Base-by-base conservation (phyloP, 108 stramenopile genomes). In the Cylindrotheca fusiformis region DNA sequence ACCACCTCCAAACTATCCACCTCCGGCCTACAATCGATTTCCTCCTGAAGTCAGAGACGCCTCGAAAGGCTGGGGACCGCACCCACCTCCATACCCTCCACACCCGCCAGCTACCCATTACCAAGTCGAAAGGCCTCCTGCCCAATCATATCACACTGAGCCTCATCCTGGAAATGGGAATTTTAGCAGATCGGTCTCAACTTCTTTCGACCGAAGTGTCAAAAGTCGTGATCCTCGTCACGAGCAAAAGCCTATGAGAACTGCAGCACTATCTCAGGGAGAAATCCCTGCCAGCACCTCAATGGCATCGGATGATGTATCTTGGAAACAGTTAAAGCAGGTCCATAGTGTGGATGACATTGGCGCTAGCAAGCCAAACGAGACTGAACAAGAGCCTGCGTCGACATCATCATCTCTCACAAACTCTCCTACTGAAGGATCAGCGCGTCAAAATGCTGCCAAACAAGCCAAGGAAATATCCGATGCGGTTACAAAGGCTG, bases 261-360 rank as follows among this genome's bases (percentile, higher is more conserved):
- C 36, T 14, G 10, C 36, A 6, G 14, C 36, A 14, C 36, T 14
- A 41, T 26, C 46, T 29, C 46, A 33, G 17, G 61, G 36, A 30
- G 61, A 48, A 12, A 52, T 31, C 10, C 48, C 26, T 6, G 46
- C 29, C 24, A 56, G 68, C 25, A 55, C 54, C 20, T 64, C 56
- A 4, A 64, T 68, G 67, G 62, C 63, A 18, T 59, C 63, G 10
- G 82, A 78, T 55, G 81, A 86, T 61, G 65, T 45, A 18, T 82
- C 81, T 14, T 86, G 85, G 85, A 69, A 68, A 56, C 81, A 78
- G 50, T 60, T 86, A 18, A 75, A 86, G 22, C 85, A 86, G 55
- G 77, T 86, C 32, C 67, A 75, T 26, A 81, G 79, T 41, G 72
- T 86, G 19, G 85, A 86, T 59, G 82, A 86, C 52, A 26, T 28